These are phyloP conservation scores for Solanum sitiens DNA, from an alignment of 257 asterid genomes.

Conservation along the genomic window DNA sequence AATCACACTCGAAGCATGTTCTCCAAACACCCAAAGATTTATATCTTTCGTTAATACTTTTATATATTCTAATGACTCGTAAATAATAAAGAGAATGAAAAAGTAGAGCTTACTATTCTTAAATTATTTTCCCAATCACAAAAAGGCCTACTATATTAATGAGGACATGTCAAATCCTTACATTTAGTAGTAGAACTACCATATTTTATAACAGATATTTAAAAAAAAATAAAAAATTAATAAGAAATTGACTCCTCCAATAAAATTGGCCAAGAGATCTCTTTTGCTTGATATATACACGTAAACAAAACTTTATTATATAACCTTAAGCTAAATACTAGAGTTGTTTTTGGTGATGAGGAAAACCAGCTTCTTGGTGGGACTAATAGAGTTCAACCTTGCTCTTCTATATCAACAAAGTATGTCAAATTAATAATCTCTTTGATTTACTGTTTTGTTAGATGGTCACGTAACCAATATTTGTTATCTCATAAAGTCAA, in stretches of 20 bases:
- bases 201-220: background rate
- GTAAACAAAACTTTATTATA: background rate
- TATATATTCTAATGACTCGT: no score
- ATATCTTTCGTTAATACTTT: no score
- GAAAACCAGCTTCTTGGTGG: conserved; percentile 1
- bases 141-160: background rate
- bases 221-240: background rate
- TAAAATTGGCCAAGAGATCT: background rate
- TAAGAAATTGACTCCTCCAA: background rate
- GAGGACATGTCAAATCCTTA: background rate
- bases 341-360: background rate
- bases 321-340: background rate
- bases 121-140: background rate
- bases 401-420: background rate
- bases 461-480: background rate
- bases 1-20: no score
- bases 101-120: background rate
- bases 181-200: background rate
- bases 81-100: background rate
- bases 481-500: background rate
- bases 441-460: background rate
- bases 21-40: no score
- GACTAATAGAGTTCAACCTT: background rate
- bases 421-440: background rate
- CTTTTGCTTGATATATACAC: background rate